These are phyloP conservation scores for Saccharomycopsis microspora DNA, from an alignment of 805 yeast species.

Conservation along the genomic window DNA sequence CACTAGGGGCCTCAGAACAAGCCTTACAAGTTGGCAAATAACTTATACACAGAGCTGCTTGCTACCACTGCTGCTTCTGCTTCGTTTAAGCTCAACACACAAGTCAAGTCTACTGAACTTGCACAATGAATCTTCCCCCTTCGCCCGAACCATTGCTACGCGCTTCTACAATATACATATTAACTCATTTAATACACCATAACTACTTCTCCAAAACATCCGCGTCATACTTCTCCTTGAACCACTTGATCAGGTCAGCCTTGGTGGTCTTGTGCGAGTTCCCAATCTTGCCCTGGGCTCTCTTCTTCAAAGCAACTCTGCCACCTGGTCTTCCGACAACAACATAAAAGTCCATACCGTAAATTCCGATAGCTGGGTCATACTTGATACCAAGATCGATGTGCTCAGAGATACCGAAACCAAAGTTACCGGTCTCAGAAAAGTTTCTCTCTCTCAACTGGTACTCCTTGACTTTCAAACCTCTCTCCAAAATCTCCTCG, in stretches of 20 bases:
- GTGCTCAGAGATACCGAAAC: constrained; percentile 99
- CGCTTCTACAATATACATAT: too few species aligned
- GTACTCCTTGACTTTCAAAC: constrained; percentile 99
- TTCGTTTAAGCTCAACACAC: too few species aligned
- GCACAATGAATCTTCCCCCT: too few species aligned
- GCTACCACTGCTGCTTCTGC: too few species aligned
- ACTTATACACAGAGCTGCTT: too few species aligned
- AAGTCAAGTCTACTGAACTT: too few species aligned
- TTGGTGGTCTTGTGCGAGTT: constrained; percentile 83
- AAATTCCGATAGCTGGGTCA: constrained; percentile 98
- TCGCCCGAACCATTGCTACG: too few species aligned
- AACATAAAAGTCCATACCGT: constrained; percentile 99
- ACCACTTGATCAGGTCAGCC: constrained; percentile 96
- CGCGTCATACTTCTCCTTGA: constrained; percentile 99
- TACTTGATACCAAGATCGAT: constrained; percentile 99
- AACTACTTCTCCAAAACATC: constrained; percentile 77
- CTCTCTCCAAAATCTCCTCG: constrained; percentile 98
- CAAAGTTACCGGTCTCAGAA: constrained; percentile 99
- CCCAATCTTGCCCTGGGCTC: constrained; percentile 81
- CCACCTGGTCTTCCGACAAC: constrained; percentile 99
- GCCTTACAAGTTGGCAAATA: too few species aligned
- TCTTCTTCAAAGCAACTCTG: constrained; percentile 98
- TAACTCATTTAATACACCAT: not conserved
- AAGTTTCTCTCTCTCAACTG: constrained; percentile 91
- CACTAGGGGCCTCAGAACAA: too few species aligned